phyloP scores from a whole-genome alignment of 192 early-diverging fungal species.

The Phlyctochytrium bullatum region DNA sequence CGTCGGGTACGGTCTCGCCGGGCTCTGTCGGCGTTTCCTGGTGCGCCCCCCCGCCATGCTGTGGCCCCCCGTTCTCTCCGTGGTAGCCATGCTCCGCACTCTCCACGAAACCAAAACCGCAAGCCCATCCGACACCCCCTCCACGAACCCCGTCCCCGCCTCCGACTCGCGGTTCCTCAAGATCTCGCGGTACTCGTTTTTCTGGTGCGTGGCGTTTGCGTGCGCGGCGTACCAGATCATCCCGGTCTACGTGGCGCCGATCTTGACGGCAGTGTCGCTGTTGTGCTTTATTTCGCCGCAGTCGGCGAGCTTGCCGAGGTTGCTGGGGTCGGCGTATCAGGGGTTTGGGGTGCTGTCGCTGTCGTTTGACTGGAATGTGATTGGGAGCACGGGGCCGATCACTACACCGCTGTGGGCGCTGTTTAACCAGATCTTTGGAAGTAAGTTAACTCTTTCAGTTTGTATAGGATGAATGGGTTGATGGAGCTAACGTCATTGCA shows the following conservation, averaged over 20 bases:
- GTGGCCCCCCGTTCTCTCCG: constrained; percentile 75
- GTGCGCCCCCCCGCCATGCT: constrained; percentile 83
- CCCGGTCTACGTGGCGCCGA: neutral
- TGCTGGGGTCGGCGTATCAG: neutral
- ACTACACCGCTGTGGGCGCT: constrained; percentile 17
- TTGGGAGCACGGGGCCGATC: constrained; percentile 3
- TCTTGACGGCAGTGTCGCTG: constrained; percentile 1
- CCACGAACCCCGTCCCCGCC: neutral
- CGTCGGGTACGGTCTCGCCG: constrained; percentile 67
- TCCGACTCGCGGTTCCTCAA: too few relatives aligned
- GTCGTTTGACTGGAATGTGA: constrained; percentile 28
- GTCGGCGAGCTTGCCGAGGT: neutral
- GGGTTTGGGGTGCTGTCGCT: constrained; percentile 12
- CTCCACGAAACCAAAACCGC: constrained; percentile 12
- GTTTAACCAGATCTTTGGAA: constrained; percentile 10
- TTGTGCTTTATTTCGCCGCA: neutral
- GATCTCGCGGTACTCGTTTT: constrained; percentile 3
- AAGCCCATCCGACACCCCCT: neutral
- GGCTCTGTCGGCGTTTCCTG: constrained; percentile 68
- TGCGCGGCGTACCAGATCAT: constrained; percentile 24
- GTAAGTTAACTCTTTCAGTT: neutral
- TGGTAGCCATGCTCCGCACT: constrained; percentile 14
- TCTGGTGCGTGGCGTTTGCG: neutral
- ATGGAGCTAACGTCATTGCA: neutral
- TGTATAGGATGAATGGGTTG: neutral